Conservation (phyloP, 208 protist species). For the Trichomonas gallinae region DNA sequence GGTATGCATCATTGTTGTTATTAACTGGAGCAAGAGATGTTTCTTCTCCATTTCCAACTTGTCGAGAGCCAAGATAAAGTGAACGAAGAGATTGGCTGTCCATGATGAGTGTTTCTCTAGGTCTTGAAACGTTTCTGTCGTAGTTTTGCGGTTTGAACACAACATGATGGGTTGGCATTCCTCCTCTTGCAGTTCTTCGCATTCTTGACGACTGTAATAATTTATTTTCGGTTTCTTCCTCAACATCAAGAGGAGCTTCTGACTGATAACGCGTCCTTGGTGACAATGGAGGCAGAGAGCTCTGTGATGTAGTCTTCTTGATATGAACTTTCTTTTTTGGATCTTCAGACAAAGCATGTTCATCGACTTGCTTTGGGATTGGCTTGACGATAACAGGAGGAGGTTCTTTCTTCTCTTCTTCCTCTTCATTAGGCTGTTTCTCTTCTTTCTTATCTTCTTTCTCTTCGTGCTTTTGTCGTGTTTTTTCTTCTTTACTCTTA, state of each 20-base stretch:
- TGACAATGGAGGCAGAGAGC: not conserved
- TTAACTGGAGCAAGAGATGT: not conserved
- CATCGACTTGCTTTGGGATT: too few species aligned
- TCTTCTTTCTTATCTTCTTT: not conserved
- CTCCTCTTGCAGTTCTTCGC: not conserved
- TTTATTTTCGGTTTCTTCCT: not conserved
- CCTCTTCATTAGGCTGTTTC: not conserved
- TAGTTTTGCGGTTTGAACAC: not conserved
- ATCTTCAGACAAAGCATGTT: too few species aligned
- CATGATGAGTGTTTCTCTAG: not conserved
- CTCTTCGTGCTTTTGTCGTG: not conserved
- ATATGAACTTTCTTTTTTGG: too few species aligned
- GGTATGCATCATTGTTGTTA: not conserved
- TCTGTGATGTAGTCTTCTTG: not conserved
- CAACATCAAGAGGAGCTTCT: not conserved
- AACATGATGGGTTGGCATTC: not conserved
- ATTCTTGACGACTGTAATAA: not conserved
- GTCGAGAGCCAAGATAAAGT: not conserved
- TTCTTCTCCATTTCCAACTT: not conserved
- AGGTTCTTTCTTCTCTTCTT: not conserved
- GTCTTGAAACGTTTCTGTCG: not conserved
- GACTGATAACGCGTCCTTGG: not conserved
- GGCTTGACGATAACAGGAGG: too few species aligned
- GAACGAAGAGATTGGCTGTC: not conserved
- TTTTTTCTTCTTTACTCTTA: not conserved